These are phyloP conservation scores for Aspergillus nomiae DNA, from an alignment of 2,329 filamentous ascomycete species.

Conservation along the genomic window DNA sequence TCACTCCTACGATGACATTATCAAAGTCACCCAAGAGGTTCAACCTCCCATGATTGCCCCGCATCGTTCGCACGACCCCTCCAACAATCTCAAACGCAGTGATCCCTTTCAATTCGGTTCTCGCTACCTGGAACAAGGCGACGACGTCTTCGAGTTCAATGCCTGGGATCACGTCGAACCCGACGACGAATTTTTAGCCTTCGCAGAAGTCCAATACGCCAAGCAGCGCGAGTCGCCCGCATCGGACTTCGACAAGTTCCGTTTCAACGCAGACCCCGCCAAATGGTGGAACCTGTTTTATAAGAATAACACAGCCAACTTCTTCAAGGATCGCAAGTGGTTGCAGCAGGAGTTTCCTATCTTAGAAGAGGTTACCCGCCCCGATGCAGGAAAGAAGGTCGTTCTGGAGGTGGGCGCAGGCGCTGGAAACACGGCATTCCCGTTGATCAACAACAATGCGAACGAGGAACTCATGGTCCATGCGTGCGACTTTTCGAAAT, in stretches of 20 bases:
- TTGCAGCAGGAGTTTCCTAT: constrained; percentile 93
- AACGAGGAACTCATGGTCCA: constrained; percentile 82
- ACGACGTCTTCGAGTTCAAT: constrained; percentile 96
- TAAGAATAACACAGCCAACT: constrained; percentile 94
- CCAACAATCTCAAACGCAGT: constrained; percentile 78
- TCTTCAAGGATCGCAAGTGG: constrained; percentile 99
- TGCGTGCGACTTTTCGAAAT: constrained; percentile 95
- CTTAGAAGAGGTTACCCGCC: constrained; percentile 71
- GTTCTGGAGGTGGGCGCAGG: constrained; percentile 92
- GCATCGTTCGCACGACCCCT: constrained; percentile 68
- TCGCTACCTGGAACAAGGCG: constrained; percentile 76
- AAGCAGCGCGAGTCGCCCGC: constrained; percentile 85
- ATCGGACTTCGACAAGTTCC: constrained; percentile 85
- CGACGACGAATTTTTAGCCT: constrained; percentile 83
- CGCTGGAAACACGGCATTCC: constrained; percentile 95
- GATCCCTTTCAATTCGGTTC: constrained; percentile 97
- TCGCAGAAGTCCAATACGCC: constrained; percentile 79
- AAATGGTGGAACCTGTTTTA: constrained; percentile 99
- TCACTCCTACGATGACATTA: constrained; percentile 30
- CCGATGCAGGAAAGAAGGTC: constrained; percentile 68
- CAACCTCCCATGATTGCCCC: constrained; percentile 52
- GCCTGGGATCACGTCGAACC: constrained; percentile 98
- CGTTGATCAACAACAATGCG: constrained; percentile 78
- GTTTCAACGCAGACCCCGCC: constrained; percentile 86
- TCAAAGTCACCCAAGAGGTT: constrained; percentile 46